Base-by-base conservation (phyloP, 495 filamentous ascomycete genomes). In the Immersiella caudata region DNA sequence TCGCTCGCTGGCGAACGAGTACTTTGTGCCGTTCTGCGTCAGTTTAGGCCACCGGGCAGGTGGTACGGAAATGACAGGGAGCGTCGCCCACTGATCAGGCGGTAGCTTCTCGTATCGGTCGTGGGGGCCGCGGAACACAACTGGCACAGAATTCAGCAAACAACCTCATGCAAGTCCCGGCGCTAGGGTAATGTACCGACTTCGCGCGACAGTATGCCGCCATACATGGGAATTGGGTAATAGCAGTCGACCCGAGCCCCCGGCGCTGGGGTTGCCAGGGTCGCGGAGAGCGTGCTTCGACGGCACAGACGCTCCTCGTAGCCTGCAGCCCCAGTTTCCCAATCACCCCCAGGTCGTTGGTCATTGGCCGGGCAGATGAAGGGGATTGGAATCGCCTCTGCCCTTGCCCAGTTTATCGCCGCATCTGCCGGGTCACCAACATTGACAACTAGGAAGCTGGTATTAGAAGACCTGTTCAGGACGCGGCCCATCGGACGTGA, bases 341-440 rank as follows among this genome's bases (percentile, higher is more conserved):
- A 93, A 66, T 92, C 90, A 2, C 90, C 90, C 0, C 90, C 90
- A 0, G 90, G 80, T 33, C 90, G 82, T 68, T 88, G 90, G 71
- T 93, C 90, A 73, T 92, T 89, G 12, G 90, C 90, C 59, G 88
- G 86, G 70, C 89, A 92, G 65, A 93, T 86, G 36, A 93, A 87
- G 6, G 90, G 87, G 62, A 93, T 85, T 33, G 72, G 70, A 22
- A 58, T 73, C 46, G 65, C 72, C 62, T 60, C 65, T 51, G 64
- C 67, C 67, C 65, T 52, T 22, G 67, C 82, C 89, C 89, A 92
- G 64, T 83, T 81, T 59, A 91, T 72, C 6, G 89, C 85, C 22
- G 86, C 85, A 72, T 92, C 86, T n/a, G 91, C 86, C 6, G 89
- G 89, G 69, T 92, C 89, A 2, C 87, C 89, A 40, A 80, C 71